These are phyloP conservation scores for Hymenoscyphus fructigenus DNA, from an alignment of 2,329 filamentous ascomycete species.

Conservation along the genomic window DNA sequence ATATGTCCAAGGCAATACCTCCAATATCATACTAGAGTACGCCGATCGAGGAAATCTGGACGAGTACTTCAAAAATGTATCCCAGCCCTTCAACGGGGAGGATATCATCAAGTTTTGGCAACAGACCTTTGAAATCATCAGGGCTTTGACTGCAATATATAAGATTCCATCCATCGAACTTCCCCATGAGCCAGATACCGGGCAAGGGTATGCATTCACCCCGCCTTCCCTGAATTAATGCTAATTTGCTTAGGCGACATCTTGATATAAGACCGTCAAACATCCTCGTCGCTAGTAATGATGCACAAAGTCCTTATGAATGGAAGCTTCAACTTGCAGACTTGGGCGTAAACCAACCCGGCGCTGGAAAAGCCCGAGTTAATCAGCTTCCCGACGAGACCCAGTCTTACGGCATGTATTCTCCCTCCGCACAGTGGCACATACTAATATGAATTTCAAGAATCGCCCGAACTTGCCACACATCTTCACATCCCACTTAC, in stretches of 20 bases:
- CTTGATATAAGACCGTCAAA: constrained; percentile 38
- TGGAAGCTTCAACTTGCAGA: constrained; percentile 37
- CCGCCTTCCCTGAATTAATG: not conserved
- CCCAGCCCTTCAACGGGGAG: constrained; percentile 27
- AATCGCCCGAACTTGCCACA: constrained; percentile 36
- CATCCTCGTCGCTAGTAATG: constrained; percentile 33
- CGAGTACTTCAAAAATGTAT: constrained; percentile 32
- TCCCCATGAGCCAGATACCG: not conserved
- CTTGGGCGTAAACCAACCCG: constrained; percentile 28
- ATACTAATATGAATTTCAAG: constrained; percentile 18
- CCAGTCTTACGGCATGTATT: constrained; percentile 22
- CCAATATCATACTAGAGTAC: constrained; percentile 39
- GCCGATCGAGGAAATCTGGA: constrained; percentile 38
- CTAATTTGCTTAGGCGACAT: not conserved
- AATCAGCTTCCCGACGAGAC: constrained; percentile 10
- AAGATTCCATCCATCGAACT: not conserved
- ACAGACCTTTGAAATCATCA: constrained; percentile 32
- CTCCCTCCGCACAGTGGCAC: not conserved
- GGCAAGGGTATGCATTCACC: not conserved
- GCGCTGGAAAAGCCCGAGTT: not conserved
- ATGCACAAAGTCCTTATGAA: constrained; percentile 22
- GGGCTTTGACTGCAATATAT: constrained; percentile 34
- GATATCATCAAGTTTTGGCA: constrained; percentile 39
- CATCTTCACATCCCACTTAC: constrained; percentile 13
- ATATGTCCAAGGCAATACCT: constrained; percentile 30